phyloP scores from a whole-genome alignment of 805 yeast species.

The Saturnispora dispora region DNA sequence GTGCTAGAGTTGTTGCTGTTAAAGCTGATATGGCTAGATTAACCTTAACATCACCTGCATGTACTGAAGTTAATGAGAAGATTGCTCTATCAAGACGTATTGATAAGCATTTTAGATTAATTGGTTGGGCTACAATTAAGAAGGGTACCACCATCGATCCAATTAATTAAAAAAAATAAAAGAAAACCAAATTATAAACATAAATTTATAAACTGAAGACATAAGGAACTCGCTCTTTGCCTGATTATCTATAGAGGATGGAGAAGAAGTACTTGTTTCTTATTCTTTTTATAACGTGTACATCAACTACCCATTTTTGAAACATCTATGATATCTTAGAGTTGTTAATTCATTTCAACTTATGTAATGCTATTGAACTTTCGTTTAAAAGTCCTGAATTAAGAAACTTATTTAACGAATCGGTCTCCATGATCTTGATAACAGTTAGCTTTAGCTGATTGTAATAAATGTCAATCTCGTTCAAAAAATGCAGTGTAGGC shows the following conservation, averaged over 20 bases:
- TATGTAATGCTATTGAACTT: neutral
- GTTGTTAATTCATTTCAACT: neutral
- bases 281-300: neutral
- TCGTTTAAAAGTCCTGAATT: conserved; percentile 31
- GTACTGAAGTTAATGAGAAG: conserved; percentile 97
- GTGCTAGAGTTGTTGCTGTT: conserved; percentile 97
- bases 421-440: conserved; percentile 55
- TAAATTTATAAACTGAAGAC: neutral
- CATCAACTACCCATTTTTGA: conserved; percentile 1
- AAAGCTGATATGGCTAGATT: conserved; percentile 99
- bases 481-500: conserved; percentile 30
- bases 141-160: conserved; percentile 89
- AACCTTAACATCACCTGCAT: conserved; percentile 93
- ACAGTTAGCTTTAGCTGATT: conserved; percentile 42
- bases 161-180: conserved; percentile 31
- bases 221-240: neutral
- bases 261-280: neutral
- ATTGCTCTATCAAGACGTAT: conserved; percentile 98
- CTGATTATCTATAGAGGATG: neutral
- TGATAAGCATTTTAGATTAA: conserved; percentile 99
- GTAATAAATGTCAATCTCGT: conserved; percentile 34
- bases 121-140: conserved; percentile 99
- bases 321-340: neutral
- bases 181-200: neutral
- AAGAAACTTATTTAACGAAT: conserved; percentile 65